Percentiles rank a stretch among this genome's conserved stretches.
These are phyloP conservation scores for Theobroma cacao DNA, from an alignment of 345 rosid genomes.

Conservation along the genomic window DNA sequence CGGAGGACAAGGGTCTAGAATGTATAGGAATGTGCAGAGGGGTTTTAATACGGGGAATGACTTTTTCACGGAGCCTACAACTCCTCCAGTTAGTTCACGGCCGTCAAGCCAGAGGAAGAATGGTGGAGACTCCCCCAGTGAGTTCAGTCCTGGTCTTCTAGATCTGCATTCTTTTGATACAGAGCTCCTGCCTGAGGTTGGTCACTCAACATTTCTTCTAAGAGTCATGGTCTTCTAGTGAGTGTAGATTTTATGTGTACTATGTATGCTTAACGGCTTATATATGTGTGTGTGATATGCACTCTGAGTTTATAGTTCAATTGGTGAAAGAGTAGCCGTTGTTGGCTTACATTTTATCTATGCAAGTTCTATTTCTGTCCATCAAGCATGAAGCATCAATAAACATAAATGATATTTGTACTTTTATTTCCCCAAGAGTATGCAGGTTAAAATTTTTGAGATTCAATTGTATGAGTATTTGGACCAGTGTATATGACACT, in stretches of 20 bases:
- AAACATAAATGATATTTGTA: background rate
- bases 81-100: constrained; percentile 72
- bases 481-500: background rate
- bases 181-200: constrained; percentile 94
- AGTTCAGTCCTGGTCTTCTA: constrained; percentile 92
- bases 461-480: background rate
- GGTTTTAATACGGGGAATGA: constrained; percentile 64
- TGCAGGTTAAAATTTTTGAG: background rate
- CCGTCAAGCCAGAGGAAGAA: constrained; percentile 60
- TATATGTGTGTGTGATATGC: background rate
- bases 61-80: constrained; percentile 62
- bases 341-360: too few relatives aligned
- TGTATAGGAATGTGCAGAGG: constrained; percentile 63
- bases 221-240: background rate
- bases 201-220: background rate
- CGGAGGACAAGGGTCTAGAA: constrained; percentile 63
- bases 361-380: background rate
- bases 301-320: background rate
- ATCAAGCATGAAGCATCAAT: background rate
- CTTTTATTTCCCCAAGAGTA: background rate
- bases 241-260: background rate
- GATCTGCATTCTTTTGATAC: constrained; percentile 98
- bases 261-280: background rate
- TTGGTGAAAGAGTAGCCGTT: too few relatives aligned
- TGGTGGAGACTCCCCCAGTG: constrained; percentile 63